These are phyloP conservation scores for Murraya koenigii DNA, from an alignment of 345 rosid species.

Conservation along the genomic window DNA sequence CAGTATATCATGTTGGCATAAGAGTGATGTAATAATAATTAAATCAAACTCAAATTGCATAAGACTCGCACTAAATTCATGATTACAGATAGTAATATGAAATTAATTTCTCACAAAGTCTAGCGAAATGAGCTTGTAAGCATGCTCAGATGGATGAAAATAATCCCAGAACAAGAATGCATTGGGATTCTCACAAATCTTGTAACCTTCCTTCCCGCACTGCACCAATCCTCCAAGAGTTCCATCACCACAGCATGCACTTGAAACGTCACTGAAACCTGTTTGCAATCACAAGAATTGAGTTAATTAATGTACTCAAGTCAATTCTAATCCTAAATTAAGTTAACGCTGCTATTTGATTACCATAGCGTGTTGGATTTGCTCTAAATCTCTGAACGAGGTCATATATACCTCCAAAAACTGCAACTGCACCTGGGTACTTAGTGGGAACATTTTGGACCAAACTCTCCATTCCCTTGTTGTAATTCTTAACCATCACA, in stretches of 20 bases:
- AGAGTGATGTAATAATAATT: no score
- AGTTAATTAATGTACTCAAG: no score
- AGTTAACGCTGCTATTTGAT: not conserved
- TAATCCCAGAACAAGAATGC: slow-evolving; percentile 60
- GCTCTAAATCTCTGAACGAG: slow-evolving; percentile 43
- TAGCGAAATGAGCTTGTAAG: slow-evolving; percentile 53
- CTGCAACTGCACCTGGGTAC: slow-evolving; percentile 42
- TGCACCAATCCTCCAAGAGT: slow-evolving; percentile 42
- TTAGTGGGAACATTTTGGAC: slow-evolving; percentile 31
- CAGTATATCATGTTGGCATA: no score
- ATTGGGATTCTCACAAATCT: slow-evolving; percentile 40
- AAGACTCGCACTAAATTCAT: no score
- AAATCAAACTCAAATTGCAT: no score
- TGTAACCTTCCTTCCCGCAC: slow-evolving; percentile 59
- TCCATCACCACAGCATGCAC: slow-evolving; percentile 61
- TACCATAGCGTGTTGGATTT: slow-evolving; percentile 51
- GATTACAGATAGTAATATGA: no score
- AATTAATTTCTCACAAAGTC: no score
- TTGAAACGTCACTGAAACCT: slow-evolving; percentile 47
- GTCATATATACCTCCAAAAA: slow-evolving; percentile 50
- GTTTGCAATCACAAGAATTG: not conserved
- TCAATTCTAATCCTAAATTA: no score
- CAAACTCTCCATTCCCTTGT: slow-evolving; percentile 41
- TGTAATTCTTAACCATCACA: slow-evolving; percentile 52
- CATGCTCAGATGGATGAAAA: slow-evolving; percentile 56